A percentile compares a stretch with the other conserved stretches of the same genome.
Evolutionary conservation across 352 stramenopile species (phyloP).

Genomic region (Achlya hypogyna): DNA sequence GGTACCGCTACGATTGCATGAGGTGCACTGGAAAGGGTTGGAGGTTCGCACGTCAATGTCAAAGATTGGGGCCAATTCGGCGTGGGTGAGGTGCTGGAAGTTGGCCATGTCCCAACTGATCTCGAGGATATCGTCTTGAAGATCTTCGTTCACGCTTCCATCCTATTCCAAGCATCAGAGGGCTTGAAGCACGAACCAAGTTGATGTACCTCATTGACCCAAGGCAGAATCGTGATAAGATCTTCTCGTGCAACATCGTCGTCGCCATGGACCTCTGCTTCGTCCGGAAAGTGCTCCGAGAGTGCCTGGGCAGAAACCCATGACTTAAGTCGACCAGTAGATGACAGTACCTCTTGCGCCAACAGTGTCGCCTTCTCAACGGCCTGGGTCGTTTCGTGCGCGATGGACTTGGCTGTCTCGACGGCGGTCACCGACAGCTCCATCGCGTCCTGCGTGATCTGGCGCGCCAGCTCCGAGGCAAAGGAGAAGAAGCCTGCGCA

Average conservation of each 20-base stretch:
- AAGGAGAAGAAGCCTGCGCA: conserved; percentile 20
- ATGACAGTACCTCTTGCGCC: conserved; percentile 6
- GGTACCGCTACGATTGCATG: background rate
- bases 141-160: background rate
- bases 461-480: conserved; percentile 5
- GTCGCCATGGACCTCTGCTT: background rate
- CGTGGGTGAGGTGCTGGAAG: background rate
- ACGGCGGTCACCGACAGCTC: conserved; percentile 8
- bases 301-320: background rate
- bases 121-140: conserved; percentile 4
- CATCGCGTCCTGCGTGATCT: conserved; percentile 19
- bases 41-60: conserved; percentile 15
- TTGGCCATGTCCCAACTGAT: conserved; percentile 11
- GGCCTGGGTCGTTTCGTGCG: conserved; percentile 3
- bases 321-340: no score
- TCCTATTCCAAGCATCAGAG: background rate
- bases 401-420: conserved; percentile 18
- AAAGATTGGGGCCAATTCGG: background rate
- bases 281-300: conserved; percentile 2
- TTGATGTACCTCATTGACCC: background rate
- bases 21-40: background rate
- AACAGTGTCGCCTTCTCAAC: conserved; percentile 16
- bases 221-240: conserved; percentile 6
- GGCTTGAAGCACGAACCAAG: background rate
- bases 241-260: background rate